Base-by-base conservation (phyloP, 2,329 filamentous ascomycete genomes). In the Trichoderma sp. region DNA sequence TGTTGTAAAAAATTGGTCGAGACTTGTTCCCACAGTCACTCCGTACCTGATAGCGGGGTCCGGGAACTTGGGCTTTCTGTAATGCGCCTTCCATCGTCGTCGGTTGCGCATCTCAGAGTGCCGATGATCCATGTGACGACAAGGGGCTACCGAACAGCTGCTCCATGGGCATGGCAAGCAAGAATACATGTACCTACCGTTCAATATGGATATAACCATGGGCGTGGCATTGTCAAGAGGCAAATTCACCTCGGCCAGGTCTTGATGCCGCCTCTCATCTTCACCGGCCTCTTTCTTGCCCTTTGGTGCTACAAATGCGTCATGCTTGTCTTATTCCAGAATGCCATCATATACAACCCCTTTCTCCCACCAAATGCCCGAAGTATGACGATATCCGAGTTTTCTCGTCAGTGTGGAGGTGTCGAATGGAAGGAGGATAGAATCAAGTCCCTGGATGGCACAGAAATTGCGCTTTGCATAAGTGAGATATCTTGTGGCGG, bases 291-390 rank as follows among this genome's bases (percentile, higher is more conserved):
- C 45, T 86, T 94, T 4, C 79, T 93, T 21, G 88, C 88, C 4
- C 85, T 95, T 16, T 95, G 89, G 88, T 85, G 84, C 2, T 91
- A 89, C 87, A 91, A 92, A 81, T 95, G 93, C 80, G 83, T 91
- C 71, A 93, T 94, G 91, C 90, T 95, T 85, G 87, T 96, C 33
- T 79, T 93, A 5, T 93, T 95, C 81, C 94, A 95, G 83, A 94
- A 95, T 80, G 92, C 93, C 81, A 94, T 95, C 81, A 93, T 95
- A 76, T 95, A 95, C 83, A 94, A 95, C 86, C 93, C 93, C 0
- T 93, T 92, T 63, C 84, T 95, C 68, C 93, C 93, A 21, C 93
- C 93, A 3, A 93, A 93, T 80, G 88, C 93, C 0, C 88, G 93
- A 18, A 87, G 88, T 29, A 92, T 95, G 84, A 91, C 85, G 75